phyloP scores from a whole-genome alignment of 179 eudicot species.

The Beta lomatogona region DNA sequence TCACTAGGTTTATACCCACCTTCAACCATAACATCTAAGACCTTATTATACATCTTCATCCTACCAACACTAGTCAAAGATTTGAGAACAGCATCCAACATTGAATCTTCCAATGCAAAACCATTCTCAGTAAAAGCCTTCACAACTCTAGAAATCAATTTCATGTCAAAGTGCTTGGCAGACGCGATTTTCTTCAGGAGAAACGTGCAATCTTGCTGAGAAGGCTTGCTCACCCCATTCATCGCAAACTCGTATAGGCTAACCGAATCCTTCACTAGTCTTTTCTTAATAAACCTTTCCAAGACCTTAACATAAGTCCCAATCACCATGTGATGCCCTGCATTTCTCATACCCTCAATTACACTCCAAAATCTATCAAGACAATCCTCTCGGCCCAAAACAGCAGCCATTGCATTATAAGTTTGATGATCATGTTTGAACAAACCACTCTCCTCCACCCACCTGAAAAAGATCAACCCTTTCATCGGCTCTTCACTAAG shows the following conservation, averaged over 20 bases:
- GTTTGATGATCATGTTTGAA: constrained; percentile 58
- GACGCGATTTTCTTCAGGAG: constrained; percentile 63
- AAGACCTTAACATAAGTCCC: constrained; percentile 48
- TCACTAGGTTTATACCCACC: constrained; percentile 52
- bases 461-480: constrained; percentile 75
- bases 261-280: constrained; percentile 67
- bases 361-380: constrained; percentile 73
- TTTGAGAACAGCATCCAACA: constrained; percentile 60
- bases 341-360: constrained; percentile 57
- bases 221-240: constrained; percentile 57
- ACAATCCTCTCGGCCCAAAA: constrained; percentile 57
- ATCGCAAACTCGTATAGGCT: constrained; percentile 62
- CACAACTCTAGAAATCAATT: constrained; percentile 54
- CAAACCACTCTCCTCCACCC: constrained; percentile 65
- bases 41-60: constrained; percentile 54
- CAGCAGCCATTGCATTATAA: constrained; percentile 56
- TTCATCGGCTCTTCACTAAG: constrained; percentile 52
- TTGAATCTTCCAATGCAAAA: constrained; percentile 41
- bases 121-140: constrained; percentile 53
- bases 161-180: constrained; percentile 63
- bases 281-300: constrained; percentile 45
- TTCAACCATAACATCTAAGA: constrained; percentile 64
- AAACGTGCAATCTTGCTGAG: constrained; percentile 52
- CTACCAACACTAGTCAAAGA: constrained; percentile 76
- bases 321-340: constrained; percentile 50